Evolutionary conservation across 2,329 filamentous ascomycete species (phyloP), one percentile per base, ranked within the genome.

Genomic region (Aspergillus carbonarius): DNA sequence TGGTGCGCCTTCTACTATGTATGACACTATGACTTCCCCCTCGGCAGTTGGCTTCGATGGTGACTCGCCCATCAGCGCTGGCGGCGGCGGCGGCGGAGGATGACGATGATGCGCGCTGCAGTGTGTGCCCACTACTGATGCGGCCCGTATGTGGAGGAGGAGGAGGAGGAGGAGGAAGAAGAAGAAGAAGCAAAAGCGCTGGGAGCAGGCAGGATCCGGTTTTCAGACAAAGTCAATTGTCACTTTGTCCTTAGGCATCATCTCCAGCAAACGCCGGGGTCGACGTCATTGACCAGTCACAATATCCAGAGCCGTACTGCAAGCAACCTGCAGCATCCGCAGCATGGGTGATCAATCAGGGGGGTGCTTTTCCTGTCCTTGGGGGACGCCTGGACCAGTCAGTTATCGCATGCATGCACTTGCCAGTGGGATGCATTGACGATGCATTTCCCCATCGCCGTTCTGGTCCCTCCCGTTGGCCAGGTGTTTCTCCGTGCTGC

Each of bases 401-500:
- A 51, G 49, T 25, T 37, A 51, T 51, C 20, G 49, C 34, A 35
- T 40, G 47, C 54, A 57, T 51, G 54, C n/a, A 48, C 17, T 55
- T 47, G 34, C 53, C 30, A 32, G 30, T 32, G 23, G 35, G 30
- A 47, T 55, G 53, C 53, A 55, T 27, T 25, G 49, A 37, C 39
- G 25, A 54, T 46, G 37, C 55, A 57, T 39, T 49, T 32, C 18
- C 23, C 32, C 40, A 37, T 46, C 30, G 37, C 27, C n/a, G 10
- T 32, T 54, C 15, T 44, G 30, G 23, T 15, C 44, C 18, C 32
- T 52, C 15, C 25, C 15, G 49, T 59, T 51, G 35, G 51, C 20
- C 37, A 34, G 52, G 47, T 30, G 44, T 39, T 42, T 52, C 53
- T 60, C 54, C 46, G 39, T 57, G 46, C 49, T 54, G 39, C 39